phyloP scores from a whole-genome alignment of 306 rosid genomes.

The Fragaria vesca region DNA sequence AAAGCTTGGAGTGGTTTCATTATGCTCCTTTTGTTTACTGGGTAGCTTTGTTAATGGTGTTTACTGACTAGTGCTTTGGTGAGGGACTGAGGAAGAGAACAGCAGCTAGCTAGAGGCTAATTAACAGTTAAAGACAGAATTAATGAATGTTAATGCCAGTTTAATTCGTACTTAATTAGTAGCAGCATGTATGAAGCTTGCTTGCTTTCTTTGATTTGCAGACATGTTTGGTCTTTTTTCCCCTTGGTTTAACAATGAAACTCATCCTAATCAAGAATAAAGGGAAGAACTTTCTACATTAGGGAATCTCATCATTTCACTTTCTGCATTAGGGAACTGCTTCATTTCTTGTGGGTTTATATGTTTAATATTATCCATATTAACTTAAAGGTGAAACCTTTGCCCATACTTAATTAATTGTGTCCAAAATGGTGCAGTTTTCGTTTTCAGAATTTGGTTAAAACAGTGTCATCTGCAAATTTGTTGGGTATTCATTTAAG shows the following conservation, averaged over 20 bases:
- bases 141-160: not conserved
- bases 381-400: conserved; percentile 2
- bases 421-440: conserved; percentile 21
- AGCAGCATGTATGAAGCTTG: not conserved
- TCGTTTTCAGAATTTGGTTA: not conserved
- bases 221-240: not conserved
- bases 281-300: not conserved
- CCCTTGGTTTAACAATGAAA: not conserved
- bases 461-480: conserved; percentile 32
- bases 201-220: conserved; percentile 10
- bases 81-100: not conserved
- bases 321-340: conserved; percentile 1
- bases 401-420: conserved; percentile 28
- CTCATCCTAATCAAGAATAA: not conserved
- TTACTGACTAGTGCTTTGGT: conserved; percentile 6
- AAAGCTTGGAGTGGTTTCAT: too few relatives aligned
- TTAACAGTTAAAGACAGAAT: conserved; percentile 8
- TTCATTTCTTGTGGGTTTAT: not conserved
- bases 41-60: conserved; percentile 14
- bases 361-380: not conserved
- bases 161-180: not conserved
- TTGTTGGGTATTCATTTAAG: conserved; percentile 55
- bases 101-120: not conserved
- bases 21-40: not conserved
- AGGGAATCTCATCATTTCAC: not conserved